phyloP scores from a whole-genome alignment of 257 asterid species.

The Solanum pennellii region DNA sequence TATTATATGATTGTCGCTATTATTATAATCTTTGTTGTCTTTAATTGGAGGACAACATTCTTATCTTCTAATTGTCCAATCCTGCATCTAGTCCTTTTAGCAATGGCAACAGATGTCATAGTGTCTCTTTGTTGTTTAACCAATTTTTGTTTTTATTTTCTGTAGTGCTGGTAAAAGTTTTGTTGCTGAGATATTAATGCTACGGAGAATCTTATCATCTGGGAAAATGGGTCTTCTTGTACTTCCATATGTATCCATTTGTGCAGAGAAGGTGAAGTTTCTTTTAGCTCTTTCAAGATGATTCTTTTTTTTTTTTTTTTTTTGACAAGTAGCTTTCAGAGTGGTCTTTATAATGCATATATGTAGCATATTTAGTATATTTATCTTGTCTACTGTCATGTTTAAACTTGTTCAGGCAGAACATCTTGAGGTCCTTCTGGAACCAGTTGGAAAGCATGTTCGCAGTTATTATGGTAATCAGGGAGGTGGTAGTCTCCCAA shows the following conservation, averaged over 20 bases:
- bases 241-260: conserved; percentile 90
- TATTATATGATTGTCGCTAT: background rate
- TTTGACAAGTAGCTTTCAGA: background rate
- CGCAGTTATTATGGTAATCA: conserved; percentile 96
- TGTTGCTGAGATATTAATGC: conserved; percentile 94
- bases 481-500: conserved; percentile 92
- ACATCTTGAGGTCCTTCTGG: conserved; percentile 83
- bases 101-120: background rate
- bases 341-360: background rate
- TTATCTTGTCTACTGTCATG: background rate
- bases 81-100: background rate
- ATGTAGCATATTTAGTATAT: conserved; percentile 3
- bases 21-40: background rate
- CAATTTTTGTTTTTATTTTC: background rate
- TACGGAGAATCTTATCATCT: conserved; percentile 66
- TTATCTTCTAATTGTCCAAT: background rate
- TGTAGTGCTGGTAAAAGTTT: conserved; percentile 96
- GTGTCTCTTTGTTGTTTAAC: background rate
- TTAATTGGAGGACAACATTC: background rate
- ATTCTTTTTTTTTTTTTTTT: background rate
- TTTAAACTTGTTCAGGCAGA: conserved; percentile 49
- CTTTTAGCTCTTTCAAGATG: background rate
- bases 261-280: conserved; percentile 76
- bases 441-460: conserved; percentile 82
- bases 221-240: conserved; percentile 95